Evolutionary conservation across 2,329 filamentous ascomycete genomes (phyloP), one percentile per base, ranked within the genome.

Genomic region (Nannizzia gypsea): DNA sequence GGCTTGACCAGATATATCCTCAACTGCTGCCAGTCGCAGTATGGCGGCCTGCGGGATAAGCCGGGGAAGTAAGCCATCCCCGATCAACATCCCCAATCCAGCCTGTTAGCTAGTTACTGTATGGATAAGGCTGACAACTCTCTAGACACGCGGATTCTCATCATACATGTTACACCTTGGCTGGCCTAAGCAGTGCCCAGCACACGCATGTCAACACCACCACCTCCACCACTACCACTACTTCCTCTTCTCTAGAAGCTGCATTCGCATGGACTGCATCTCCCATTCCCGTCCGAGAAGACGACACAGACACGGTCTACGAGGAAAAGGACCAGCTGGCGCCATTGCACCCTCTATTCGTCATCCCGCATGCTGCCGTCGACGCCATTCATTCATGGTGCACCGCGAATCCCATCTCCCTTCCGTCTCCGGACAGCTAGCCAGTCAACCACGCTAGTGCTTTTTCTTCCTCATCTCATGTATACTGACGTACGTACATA

Each of bases 41-140:
- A 82, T 62, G 92, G 92, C 59, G 93, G 93, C 0, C 78, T 99
- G 72, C 82, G 91, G 69, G 93, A 99, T 74, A 99, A 99, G 76
- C 93, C 93, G 13, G 86, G 87, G 72, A 90, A 90, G 85, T 90
- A 79, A 76, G 87, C 80, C 44, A 56, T 38, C 42, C 59, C 58
- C 50, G n/a, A n/a, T n/a, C n/a, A n/a, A n/a, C n/a, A 9, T 15
- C 28, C 26, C 15, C 52, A 3, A 50, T 52, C 8, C 44, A 31
- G 8, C 40, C 13, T 11, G 9, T 40, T 40, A n/a, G n/a, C 15
- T 40, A 15, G 13, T 34, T 40, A 48, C 56, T 59, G n/a, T 22
- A 55, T 52, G 15, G 15, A 6, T 34, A 38, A 36, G 42, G 42
- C 42, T 48, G 34, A 58, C 13, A 9, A 28, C 17, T 3, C 8